These are phyloP conservation scores for Gentiana dahurica DNA, from an alignment of 257 asterid genomes.

Conservation along the genomic window DNA sequence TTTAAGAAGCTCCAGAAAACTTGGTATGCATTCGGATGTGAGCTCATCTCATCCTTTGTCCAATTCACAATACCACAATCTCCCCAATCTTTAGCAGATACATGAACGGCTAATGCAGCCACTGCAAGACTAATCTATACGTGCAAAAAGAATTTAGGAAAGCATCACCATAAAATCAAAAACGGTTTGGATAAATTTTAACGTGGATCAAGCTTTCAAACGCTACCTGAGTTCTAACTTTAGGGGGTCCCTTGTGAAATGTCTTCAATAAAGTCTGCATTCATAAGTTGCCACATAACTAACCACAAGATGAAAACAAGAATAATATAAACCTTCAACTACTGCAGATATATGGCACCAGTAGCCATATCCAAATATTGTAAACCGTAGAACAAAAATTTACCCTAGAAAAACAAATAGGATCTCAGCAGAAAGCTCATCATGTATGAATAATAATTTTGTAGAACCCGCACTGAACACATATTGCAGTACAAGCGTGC, in stretches of 20 bases:
- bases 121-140: conserved; percentile 98
- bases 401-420: neutral
- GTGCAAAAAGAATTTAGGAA: conserved; percentile 29
- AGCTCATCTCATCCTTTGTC: conserved; percentile 84
- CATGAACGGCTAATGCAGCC: conserved; percentile 98
- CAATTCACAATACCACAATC: conserved; percentile 87
- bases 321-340: neutral
- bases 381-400: neutral
- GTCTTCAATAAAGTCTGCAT: conserved; percentile 84
- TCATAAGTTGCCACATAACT: conserved; percentile 11
- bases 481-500: neutral
- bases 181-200: neutral
- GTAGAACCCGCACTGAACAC: neutral
- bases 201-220: conserved; percentile 8
- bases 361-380: neutral
- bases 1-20: conserved; percentile 94
- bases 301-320: conserved; percentile 7
- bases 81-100: conserved; percentile 91
- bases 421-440: neutral
- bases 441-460: neutral
- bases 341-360: neutral
- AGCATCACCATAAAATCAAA: conserved; percentile 10
- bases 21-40: conserved; percentile 76
- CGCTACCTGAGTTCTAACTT: conserved; percentile 94
- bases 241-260: conserved; percentile 89